Conservation (phyloP, 2,329 filamentous ascomycete genomes). For the Paracorniculantispora psalliotae region DNA sequence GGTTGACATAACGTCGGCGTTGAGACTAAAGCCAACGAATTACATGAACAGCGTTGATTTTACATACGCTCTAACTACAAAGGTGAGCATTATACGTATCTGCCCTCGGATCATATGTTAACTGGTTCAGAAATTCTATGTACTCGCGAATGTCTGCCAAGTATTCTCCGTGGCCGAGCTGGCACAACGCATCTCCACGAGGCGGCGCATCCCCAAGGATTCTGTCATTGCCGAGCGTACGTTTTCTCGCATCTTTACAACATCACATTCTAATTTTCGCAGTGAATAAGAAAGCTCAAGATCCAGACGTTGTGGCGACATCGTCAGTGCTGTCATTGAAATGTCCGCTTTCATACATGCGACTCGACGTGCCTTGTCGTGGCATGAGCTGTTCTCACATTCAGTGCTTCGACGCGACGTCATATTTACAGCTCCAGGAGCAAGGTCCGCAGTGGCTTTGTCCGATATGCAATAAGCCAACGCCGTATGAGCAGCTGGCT, state of each 20-base stretch:
- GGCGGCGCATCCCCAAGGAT: slow-evolving; percentile 71
- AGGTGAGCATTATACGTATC: slow-evolving; percentile 51
- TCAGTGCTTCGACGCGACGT: slow-evolving; percentile 90
- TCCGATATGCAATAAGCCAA: slow-evolving; percentile 81
- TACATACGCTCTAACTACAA: slow-evolving; percentile 86
- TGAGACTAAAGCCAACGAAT: slow-evolving; percentile 60
- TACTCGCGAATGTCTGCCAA: slow-evolving; percentile 72
- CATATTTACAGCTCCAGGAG: slow-evolving; percentile 89
- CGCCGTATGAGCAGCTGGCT: slow-evolving; percentile 75
- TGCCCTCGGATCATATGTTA: too few species aligned
- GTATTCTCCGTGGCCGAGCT: slow-evolving; percentile 67
- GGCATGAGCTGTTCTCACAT: slow-evolving; percentile 79
- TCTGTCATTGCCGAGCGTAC: slow-evolving; percentile 80
- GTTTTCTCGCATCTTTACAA: slow-evolving; percentile 24
- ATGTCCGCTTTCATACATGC: slow-evolving; percentile 82
- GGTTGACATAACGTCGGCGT: slow-evolving; percentile 76
- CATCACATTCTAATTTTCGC: slow-evolving; percentile 18
- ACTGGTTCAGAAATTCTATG: slow-evolving; percentile 58
- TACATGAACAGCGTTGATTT: slow-evolving; percentile 77
- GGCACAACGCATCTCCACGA: slow-evolving; percentile 58
- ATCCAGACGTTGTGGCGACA: slow-evolving; percentile 83
- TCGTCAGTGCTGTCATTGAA: slow-evolving; percentile 87
- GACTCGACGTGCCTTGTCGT: slow-evolving; percentile 75
- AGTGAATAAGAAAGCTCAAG: slow-evolving; percentile 79
- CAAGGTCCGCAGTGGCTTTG: slow-evolving; percentile 97